These are phyloP conservation scores for Inga oerstediana DNA, from an alignment of 306 rosid species.

Conservation along the genomic window DNA sequence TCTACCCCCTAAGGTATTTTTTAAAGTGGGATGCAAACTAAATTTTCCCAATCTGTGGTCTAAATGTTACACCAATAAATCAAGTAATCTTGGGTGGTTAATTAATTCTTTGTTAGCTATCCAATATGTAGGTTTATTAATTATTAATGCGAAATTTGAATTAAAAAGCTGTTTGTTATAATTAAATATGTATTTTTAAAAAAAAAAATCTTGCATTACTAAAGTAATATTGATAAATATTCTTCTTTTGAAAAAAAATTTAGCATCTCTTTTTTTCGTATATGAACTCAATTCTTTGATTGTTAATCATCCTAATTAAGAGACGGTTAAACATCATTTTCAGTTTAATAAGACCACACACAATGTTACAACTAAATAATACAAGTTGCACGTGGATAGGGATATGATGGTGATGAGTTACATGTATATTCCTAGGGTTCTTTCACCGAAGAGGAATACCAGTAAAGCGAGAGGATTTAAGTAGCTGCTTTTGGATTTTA, in stretches of 20 bases:
- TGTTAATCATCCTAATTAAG: neutral
- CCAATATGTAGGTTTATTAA: neutral
- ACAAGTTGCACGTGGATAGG: slow-evolving; percentile 14
- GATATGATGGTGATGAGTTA: neutral
- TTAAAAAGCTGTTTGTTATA: neutral
- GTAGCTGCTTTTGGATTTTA: neutral
- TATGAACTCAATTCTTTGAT: too few relatives aligned
- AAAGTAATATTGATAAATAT: neutral
- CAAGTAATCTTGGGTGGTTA: too few relatives aligned
- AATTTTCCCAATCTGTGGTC: too few relatives aligned
- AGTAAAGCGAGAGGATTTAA: slow-evolving; percentile 6
- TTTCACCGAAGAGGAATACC: neutral
- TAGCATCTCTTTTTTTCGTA: too few relatives aligned
- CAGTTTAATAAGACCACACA: neutral
- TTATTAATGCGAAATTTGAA: neutral
- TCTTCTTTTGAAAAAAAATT: neutral
- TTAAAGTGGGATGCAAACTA: too few relatives aligned
- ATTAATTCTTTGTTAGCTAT: neutral
- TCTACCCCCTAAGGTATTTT: too few relatives aligned
- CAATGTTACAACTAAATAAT: neutral
- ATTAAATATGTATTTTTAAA: neutral
- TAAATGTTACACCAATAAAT: too few relatives aligned
- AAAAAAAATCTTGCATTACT: neutral
- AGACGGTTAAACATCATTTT: neutral
- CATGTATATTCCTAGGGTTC: slow-evolving; percentile 21